Evolutionary conservation across 352 stramenopile genomes (phyloP), one percentile per base, ranked within the genome.

Genomic region (Lagenidium sp.): DNA sequence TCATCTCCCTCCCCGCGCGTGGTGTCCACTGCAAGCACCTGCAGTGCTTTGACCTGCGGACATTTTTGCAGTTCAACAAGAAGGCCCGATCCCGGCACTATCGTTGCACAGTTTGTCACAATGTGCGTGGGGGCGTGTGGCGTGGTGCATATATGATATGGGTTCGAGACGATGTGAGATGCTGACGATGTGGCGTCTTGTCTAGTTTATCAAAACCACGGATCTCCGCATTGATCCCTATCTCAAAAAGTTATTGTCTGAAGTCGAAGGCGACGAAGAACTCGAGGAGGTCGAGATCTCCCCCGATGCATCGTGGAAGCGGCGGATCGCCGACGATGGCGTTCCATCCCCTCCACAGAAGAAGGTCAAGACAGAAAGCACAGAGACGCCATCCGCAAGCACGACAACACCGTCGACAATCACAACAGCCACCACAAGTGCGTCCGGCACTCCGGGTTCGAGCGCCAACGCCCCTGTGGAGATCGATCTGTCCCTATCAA

Each of bases 41-140:
- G 41, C 91, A 97, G 73, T 98, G 94, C 57, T 98, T 98, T 61
- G 93, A 98, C 60, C 60, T 98, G 22, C 70, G 55, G 49, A 97
- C 84, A 3, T 98, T 96, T 55, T 57, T 98, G 18, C 56, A 82
- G 29, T 90, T 94, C 40, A 97, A 94, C 71, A 76, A 92, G 50
- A 85, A 76, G 49, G 78, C 87, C 16, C 68, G 70, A 35, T 95
- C 87, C 16, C 77, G 82, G 29, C 68, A 86, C 36, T 98, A 89
- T 73, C 77, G 81, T 42, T 98, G 92, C 74, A 83, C 66, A 44
- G 65, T 87, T 22, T 98, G 92, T 52, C 79, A 97, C 65, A 73
- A 85, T 67, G 79, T 91, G 69, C 45, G 71, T 69, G 21, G 7
- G 4, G 20, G 16, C n/a, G n/a, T n/a, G n/a, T n/a, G n/a, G n/a